A percentile compares a stretch with the other conserved stretches of the same genome.
Conservation (phyloP, 1,284 basidiomycete genomes). For the Cerioporus squamosus region DNA sequence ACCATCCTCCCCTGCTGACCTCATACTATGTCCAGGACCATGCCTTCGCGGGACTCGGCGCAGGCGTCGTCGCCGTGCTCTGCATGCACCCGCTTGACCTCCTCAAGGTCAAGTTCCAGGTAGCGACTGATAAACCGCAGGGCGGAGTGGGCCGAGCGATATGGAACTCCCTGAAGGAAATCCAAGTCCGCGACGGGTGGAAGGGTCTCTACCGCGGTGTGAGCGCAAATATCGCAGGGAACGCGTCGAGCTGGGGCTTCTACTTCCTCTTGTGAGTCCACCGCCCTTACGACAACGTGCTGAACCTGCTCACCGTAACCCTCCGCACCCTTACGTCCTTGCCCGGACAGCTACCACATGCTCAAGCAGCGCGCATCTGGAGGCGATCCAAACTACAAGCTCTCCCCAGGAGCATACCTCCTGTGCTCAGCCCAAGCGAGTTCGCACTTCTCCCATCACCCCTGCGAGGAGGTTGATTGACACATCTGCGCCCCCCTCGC, state of each 20-base stretch:
- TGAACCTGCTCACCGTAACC: too few relatives aligned
- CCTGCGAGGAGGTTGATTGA: constrained; percentile 18
- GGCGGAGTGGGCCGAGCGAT: constrained; percentile 79
- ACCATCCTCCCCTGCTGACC: constrained; percentile 2
- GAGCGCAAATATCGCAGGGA: constrained; percentile 91
- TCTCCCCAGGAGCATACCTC: constrained; percentile 85
- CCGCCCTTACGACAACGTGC: neutral
- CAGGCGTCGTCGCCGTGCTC: constrained; percentile 90
- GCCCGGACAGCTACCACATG: constrained; percentile 82
- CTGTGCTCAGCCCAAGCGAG: constrained; percentile 95
- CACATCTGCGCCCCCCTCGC: constrained; percentile 9
- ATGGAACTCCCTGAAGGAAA: constrained; percentile 75
- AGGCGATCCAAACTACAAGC: constrained; percentile 57
- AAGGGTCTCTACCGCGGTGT: constrained; percentile 91
- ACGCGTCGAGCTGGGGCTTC: constrained; percentile 96
- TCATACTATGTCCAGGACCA: constrained; percentile 67
- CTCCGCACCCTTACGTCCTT: neutral
- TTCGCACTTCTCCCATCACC: constrained; percentile 50
- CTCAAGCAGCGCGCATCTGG: constrained; percentile 80
- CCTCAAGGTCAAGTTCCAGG: constrained; percentile 95
- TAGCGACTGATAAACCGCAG: constrained; percentile 70
- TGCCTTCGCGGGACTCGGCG: constrained; percentile 92
- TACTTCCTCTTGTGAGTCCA: constrained; percentile 94
- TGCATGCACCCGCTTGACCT: constrained; percentile 99
- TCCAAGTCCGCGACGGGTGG: constrained; percentile 81